Percentiles rank a stretch among this genome's conserved stretches.
phyloP scores from a whole-genome alignment of 2,329 filamentous ascomycete genomes.

The Penicillium sp. region DNA sequence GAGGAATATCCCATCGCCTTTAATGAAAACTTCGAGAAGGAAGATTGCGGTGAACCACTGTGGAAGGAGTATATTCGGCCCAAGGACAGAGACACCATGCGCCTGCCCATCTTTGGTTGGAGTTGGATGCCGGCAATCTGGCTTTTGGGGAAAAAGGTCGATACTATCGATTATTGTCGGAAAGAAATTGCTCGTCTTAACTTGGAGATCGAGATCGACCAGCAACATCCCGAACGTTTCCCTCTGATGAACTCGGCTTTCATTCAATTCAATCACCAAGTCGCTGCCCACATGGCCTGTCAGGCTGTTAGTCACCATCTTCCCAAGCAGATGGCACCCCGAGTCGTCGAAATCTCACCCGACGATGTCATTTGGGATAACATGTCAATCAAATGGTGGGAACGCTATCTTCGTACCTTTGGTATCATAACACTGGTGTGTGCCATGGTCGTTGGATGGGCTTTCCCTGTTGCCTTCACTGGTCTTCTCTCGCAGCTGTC shows the following conservation, averaged over 20 bases:
- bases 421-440: conserved; percentile 66
- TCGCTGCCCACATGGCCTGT: conserved; percentile 97
- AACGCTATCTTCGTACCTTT: conserved; percentile 72
- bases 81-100: conserved; percentile 83
- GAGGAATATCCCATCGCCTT: conserved; percentile 64
- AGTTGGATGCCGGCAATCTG: conserved; percentile 78
- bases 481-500: conserved; percentile 78
- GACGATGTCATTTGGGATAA: conserved; percentile 96
- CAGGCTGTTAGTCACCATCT: conserved; percentile 89
- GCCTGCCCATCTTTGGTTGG: conserved; percentile 63
- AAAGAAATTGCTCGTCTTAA: conserved; percentile 85
- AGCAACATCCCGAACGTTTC: conserved; percentile 80
- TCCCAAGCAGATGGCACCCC: conserved; percentile 89
- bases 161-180: conserved; percentile 90
- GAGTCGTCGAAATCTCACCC: conserved; percentile 90
- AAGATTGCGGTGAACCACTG: conserved; percentile 64
- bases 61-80: conserved; percentile 84
- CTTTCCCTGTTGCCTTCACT: conserved; percentile 86
- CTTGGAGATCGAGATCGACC: conserved; percentile 87
- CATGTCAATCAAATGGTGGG: conserved; percentile 95
- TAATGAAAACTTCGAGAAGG: conserved; percentile 63
- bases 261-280: conserved; percentile 97
- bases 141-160: conserved; percentile 83
- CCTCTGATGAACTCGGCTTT: conserved; percentile 96
- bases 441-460: conserved; percentile 84